phyloP scores from a whole-genome alignment of 768 basidiomycete species.

The Suillus subluteus region DNA sequence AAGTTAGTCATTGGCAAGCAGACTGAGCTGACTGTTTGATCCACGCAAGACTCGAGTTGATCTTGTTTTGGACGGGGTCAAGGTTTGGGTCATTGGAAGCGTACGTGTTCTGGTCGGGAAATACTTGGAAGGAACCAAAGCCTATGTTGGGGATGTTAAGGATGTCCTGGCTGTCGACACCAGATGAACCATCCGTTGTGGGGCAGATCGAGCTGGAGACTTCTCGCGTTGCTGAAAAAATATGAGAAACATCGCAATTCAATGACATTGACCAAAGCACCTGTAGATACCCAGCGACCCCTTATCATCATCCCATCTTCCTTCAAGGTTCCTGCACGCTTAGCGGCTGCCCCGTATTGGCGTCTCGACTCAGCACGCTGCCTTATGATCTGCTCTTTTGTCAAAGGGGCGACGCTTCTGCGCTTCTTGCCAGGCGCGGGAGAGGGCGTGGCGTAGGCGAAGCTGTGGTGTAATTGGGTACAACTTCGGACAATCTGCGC shows the following conservation, averaged over 20 bases:
- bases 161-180: constrained; percentile 72
- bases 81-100: constrained; percentile 50
- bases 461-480: constrained; percentile 43
- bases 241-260: constrained; percentile 10
- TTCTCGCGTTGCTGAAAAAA: constrained; percentile 46
- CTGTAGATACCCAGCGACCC: constrained; percentile 61
- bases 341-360: constrained; percentile 40
- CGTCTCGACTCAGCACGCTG: constrained; percentile 54
- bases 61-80: constrained; percentile 52
- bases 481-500: constrained; percentile 57
- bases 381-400: constrained; percentile 48
- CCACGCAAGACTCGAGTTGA: constrained; percentile 58
- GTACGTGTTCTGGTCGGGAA: constrained; percentile 70
- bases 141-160: constrained; percentile 57
- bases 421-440: constrained; percentile 44
- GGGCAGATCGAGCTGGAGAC: constrained; percentile 52
- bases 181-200: constrained; percentile 60
- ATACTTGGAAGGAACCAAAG: constrained; percentile 65
- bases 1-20: constrained; percentile 23
- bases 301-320: constrained; percentile 52
- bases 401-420: constrained; percentile 45
- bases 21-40: constrained; percentile 54
- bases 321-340: constrained; percentile 35
- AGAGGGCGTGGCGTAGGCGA: constrained; percentile 41
- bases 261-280: constrained; percentile 34